Evolutionary conservation across 2,329 filamentous ascomycete species (phyloP).

Genomic region (Dactylellina cionopaga): DNA sequence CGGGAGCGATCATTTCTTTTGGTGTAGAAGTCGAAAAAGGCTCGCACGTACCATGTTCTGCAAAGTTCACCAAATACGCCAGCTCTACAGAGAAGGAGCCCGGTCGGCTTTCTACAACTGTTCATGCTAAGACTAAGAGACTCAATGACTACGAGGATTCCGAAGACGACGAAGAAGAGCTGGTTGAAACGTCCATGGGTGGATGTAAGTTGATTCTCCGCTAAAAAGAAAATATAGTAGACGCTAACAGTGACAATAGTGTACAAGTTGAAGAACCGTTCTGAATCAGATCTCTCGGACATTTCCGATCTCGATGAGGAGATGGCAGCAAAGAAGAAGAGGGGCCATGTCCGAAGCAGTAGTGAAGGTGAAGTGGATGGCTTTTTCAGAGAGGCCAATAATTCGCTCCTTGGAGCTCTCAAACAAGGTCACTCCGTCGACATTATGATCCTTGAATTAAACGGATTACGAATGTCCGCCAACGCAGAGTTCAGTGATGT

Average conservation of each 20-base stretch:
- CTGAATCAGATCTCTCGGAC: constrained; percentile 25
- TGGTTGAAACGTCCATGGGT: constrained; percentile 3
- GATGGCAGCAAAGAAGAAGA: constrained; percentile 2
- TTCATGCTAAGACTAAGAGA: constrained; percentile 58
- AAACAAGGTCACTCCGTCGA: constrained; percentile 56
- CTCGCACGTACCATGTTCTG: constrained; percentile 61
- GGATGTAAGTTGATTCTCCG: constrained; percentile 19
- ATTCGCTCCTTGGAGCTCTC: constrained; percentile 55
- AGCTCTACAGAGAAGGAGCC: constrained; percentile 56
- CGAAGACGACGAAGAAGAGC: constrained; percentile 65
- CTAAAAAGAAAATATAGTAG: not conserved
- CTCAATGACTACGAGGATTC: constrained; percentile 68
- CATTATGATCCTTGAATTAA: constrained; percentile 75
- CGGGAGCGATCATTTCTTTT: constrained; percentile 82
- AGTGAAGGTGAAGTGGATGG: constrained; percentile 35
- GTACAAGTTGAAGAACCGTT: not conserved
- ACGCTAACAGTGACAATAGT: constrained; percentile 13
- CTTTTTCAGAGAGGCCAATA: constrained; percentile 53
- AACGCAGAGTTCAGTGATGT: constrained; percentile 91
- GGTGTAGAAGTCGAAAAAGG: constrained; percentile 76
- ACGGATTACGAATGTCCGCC: constrained; percentile 87
- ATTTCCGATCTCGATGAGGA: constrained; percentile 30
- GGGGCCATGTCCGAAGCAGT: constrained; percentile 1
- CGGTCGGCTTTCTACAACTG: constrained; percentile 56
- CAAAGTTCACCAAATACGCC: constrained; percentile 61